Base-by-base conservation (phyloP, 192 early-diverging fungal genomes). In the Coemansia sp. region DNA sequence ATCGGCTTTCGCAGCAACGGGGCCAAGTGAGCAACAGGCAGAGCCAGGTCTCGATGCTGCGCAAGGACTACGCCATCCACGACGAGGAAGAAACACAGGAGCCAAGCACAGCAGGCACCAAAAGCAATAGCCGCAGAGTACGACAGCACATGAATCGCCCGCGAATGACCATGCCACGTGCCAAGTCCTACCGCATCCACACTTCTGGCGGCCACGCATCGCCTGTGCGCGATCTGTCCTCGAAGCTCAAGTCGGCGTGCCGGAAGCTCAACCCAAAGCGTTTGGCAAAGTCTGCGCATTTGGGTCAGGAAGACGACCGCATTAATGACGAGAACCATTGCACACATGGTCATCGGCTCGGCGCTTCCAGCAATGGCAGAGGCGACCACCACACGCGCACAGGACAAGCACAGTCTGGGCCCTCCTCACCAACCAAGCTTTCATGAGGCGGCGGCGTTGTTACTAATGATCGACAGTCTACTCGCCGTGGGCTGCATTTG, bases 51-150 rank as follows among this genome's bases (percentile, higher is more conserved):
- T 81, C 78, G 20, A 59, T 81, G 39, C 20, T 59, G 13, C 29
- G 66, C 73, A 81, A 81, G 45, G 72, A 66, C 72, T 81, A 81
- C 45, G 72, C 72, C 7, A 67, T 81, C 34, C 78, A 58, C 45
- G 72, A 80, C 52, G 78, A 71, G 58, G 45, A 51, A 10, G 53
- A 7, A 45, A 13, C 29, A 29, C 51, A 39, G 12, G 39, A 20
- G 40, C 26, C 23, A 23, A 7, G 7, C 30, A 46, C 45, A 15
- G 30, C 30, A 6, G 59, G 48, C 18, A 31, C 33, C 45, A 34
- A 15, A 23, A 30, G 46, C 18, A 42, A 15, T 10, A 51, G 58
- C 25, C 25, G 55, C 53, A 58, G 63, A 16, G 7, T 51, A 1
- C 74, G 73, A 7, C 57, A 58, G 31, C 59, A 75, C 15, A 75